phyloP scores from a whole-genome alignment of 306 rosid genomes.

The Bauhinia variegata region DNA sequence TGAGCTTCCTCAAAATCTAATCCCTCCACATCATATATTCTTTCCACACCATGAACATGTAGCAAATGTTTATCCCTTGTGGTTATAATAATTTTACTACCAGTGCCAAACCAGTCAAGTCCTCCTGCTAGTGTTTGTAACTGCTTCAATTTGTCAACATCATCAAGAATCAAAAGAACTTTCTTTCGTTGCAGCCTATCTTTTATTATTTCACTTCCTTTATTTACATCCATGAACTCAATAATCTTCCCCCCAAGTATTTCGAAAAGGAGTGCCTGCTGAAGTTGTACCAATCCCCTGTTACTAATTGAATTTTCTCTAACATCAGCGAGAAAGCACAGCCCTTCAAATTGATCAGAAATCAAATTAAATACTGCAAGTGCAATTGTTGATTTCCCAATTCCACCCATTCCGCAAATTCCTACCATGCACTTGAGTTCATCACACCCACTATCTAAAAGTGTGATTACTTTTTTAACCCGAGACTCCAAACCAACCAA shows the following conservation, averaged over 20 bases:
- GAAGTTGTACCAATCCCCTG: not conserved
- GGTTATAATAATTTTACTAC: not conserved
- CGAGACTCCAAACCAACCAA: not conserved
- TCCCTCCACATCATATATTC: not conserved
- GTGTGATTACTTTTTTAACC: not conserved
- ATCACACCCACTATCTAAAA: not conserved
- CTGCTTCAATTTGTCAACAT: not conserved
- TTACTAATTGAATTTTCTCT: not conserved
- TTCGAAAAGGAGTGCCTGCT: not conserved
- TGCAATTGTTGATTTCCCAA: not conserved
- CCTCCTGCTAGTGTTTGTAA: not conserved
- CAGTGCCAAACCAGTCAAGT: not conserved
- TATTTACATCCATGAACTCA: not conserved
- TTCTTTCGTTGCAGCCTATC: not conserved
- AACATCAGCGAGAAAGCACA: not conserved
- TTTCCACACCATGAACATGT: not conserved
- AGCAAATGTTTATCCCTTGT: not conserved
- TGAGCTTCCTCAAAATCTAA: not conserved
- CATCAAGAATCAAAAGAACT: slow-evolving; percentile 11
- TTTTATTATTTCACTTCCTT: not conserved
- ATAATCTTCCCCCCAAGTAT: not conserved
- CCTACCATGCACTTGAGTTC: not conserved
- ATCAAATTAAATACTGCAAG: not conserved
- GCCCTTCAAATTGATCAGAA: not conserved
- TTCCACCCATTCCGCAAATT: not conserved